Evolutionary conservation across 1,284 basidiomycete genomes (phyloP), one percentile per base, ranked within the genome.

Genomic region (Fereydounia khargensis): DNA sequence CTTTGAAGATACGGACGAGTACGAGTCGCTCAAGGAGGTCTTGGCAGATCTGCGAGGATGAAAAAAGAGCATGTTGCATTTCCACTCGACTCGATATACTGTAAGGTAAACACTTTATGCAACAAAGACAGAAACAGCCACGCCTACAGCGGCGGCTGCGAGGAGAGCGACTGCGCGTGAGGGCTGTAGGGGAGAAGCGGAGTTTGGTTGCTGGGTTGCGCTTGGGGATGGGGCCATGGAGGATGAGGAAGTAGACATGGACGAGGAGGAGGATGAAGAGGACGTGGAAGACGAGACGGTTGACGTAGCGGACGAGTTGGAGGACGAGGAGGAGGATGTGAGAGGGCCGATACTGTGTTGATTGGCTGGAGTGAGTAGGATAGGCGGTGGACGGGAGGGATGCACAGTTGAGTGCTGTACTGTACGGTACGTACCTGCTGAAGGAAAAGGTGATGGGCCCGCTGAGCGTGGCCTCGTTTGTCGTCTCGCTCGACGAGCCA

Each of bases 1-100:
- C 44, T 96, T 91, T 68, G 88, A 87, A 71, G 89, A 90, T 47
- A 88, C 94, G 76, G 81, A 83, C 2, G 90, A 90, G 77, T 96
- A 88, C 85, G 78, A 80, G 32, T 79, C 80, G 59, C 79, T 97
- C 63, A 80, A 81, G 60, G 83, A 80, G 44, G 53, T 82, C 28
- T 20, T 64, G 28, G 56, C 55, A 41, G 42, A 48, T 33, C 41
- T 62, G 41, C 43, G 22, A 27, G 24, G 24, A 27, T 7, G 24
- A 27, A 22, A n/a, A 31, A 42, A 21, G n/a, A 25, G 18, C 19
- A 9, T 35, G 40, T 13, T 18, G 18, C 35, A 18, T n/a, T 24
- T 43, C 30, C 23, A 23, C 35, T n/a, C n/a, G n/a, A n/a, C n/a
- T n/a, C n/a, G n/a, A n/a, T n/a, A n/a, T n/a, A n/a, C n/a, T n/a